These are phyloP conservation scores for Suillus bovinus DNA, from an alignment of 768 basidiomycete species.

Conservation along the genomic window DNA sequence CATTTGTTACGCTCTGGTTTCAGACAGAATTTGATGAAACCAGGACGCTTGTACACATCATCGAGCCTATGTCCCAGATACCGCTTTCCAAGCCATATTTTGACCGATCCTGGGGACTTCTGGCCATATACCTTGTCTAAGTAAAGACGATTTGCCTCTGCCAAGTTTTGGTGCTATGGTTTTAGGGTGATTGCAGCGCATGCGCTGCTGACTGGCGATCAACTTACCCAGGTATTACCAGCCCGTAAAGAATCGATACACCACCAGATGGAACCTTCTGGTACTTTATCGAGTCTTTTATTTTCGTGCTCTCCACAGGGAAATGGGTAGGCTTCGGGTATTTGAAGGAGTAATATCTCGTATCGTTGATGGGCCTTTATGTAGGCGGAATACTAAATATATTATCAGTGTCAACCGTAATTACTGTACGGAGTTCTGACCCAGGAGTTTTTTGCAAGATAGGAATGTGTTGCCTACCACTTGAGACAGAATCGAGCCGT, in stretches of 20 bases:
- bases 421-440: slow-evolving; percentile 11
- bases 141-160: slow-evolving; percentile 15
- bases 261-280: slow-evolving; percentile 17
- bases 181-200: not conserved
- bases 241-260: slow-evolving; percentile 11
- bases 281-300: slow-evolving; percentile 15
- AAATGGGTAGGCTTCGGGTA: slow-evolving; percentile 14
- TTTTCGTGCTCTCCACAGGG: slow-evolving; percentile 8
- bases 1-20: not conserved
- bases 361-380: slow-evolving; percentile 16
- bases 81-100: slow-evolving; percentile 21
- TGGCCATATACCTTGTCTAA: slow-evolving; percentile 16
- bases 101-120: slow-evolving; percentile 25
- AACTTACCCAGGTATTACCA: slow-evolving; percentile 9
- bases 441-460: slow-evolving; percentile 3
- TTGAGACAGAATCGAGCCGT: slow-evolving; percentile 3
- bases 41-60: slow-evolving; percentile 9
- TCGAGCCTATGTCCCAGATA: slow-evolving; percentile 21
- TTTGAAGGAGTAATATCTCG: slow-evolving; percentile 17
- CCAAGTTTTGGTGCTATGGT: slow-evolving; percentile 17
- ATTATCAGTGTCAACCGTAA: not conserved
- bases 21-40: slow-evolving; percentile 18
- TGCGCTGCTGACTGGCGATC: not conserved
- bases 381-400: slow-evolving; percentile 11
- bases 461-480: slow-evolving; percentile 12